Conservation (phyloP, 108 stramenopile species). For the Mayamaea pseudoterrestris region DNA sequence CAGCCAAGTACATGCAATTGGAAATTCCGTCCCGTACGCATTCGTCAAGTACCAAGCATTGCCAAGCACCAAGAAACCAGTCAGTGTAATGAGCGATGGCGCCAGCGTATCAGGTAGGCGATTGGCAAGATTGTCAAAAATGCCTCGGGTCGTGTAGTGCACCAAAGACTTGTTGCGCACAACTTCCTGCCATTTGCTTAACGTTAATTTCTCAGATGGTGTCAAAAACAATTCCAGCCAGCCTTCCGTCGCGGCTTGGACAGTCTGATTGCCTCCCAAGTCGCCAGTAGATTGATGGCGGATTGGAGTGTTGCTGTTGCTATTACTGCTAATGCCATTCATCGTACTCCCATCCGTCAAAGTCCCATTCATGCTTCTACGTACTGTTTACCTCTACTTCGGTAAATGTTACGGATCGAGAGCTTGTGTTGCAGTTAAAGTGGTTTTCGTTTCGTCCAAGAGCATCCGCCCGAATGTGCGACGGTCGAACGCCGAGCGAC, state of each 20-base stretch:
- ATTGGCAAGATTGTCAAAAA: slow-evolving; percentile 43
- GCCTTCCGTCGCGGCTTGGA: slow-evolving; percentile 76
- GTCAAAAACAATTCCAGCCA: slow-evolving; percentile 85
- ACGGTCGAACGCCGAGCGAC: too few relatives aligned
- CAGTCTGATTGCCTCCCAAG: too few relatives aligned
- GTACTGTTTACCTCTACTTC: too few relatives aligned
- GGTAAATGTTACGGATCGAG: too few relatives aligned
- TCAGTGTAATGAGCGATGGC: slow-evolving; percentile 69
- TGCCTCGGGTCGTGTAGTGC: slow-evolving; percentile 31
- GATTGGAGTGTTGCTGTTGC: too few relatives aligned
- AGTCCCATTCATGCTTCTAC: too few relatives aligned
- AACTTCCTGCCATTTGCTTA: slow-evolving; percentile 68
- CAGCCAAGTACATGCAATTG: slow-evolving; percentile 65
- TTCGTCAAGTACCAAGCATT: slow-evolving; percentile 81
- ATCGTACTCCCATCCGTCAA: too few relatives aligned
- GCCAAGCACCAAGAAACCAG: slow-evolving; percentile 51
- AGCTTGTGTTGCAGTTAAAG: too few relatives aligned
- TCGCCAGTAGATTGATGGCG: too few relatives aligned
- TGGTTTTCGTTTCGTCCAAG: too few relatives aligned
- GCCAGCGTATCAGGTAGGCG: slow-evolving; percentile 67
- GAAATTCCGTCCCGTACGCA: slow-evolving; percentile 51
- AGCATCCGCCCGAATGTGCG: too few relatives aligned
- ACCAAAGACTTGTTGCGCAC: slow-evolving; percentile 65
- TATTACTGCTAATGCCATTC: too few relatives aligned
- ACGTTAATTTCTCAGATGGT: slow-evolving; percentile 69